A percentile compares a stretch with the other conserved stretches of the same genome.
Conservation (phyloP, 2,329 filamentous ascomycete species). For the Colletotrichum lini region DNA sequence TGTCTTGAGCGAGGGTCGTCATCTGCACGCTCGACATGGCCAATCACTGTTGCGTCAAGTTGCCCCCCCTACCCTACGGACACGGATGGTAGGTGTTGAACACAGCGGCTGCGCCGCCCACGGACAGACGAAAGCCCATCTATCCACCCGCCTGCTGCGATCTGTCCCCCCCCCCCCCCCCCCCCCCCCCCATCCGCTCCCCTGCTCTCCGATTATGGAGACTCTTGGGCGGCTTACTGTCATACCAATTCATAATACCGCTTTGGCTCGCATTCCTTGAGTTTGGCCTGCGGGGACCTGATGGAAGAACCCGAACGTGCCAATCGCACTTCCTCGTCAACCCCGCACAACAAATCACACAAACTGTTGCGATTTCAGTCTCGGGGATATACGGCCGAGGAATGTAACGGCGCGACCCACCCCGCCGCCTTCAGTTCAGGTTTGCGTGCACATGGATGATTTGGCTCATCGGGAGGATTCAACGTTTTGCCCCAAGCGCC, state of each 20-base stretch:
- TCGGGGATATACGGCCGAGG: slow-evolving; percentile 1
- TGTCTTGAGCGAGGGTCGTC: slow-evolving; percentile 20
- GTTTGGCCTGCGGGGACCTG: neutral
- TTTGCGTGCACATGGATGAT: slow-evolving; percentile 38
- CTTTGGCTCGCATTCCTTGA: neutral
- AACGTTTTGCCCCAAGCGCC: slow-evolving; percentile 37
- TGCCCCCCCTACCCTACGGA: slow-evolving; percentile 15
- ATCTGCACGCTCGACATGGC: slow-evolving; percentile 36
- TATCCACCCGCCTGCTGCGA: neutral
- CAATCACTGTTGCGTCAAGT: slow-evolving; percentile 22
- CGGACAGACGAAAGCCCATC: slow-evolving; percentile 18
- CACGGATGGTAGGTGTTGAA: neutral
- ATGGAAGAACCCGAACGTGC: slow-evolving; percentile 32
- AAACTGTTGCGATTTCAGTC: neutral
- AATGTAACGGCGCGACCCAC: slow-evolving; percentile 28
- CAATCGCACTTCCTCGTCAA: slow-evolving; percentile 18
- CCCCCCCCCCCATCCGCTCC: neutral
- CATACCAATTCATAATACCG: slow-evolving; percentile 2
- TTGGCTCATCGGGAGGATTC: slow-evolving; percentile 42
- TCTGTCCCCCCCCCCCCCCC: neutral
- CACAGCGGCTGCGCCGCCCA: slow-evolving; percentile 25
- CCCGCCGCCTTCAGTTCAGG: slow-evolving; percentile 17
- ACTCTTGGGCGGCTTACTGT: neutral
- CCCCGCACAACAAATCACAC: slow-evolving; percentile 12
- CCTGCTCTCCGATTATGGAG: slow-evolving; percentile 7